phyloP scores from a whole-genome alignment of 148 eudicot genomes.

The Chenopodium berlandieri region DNA sequence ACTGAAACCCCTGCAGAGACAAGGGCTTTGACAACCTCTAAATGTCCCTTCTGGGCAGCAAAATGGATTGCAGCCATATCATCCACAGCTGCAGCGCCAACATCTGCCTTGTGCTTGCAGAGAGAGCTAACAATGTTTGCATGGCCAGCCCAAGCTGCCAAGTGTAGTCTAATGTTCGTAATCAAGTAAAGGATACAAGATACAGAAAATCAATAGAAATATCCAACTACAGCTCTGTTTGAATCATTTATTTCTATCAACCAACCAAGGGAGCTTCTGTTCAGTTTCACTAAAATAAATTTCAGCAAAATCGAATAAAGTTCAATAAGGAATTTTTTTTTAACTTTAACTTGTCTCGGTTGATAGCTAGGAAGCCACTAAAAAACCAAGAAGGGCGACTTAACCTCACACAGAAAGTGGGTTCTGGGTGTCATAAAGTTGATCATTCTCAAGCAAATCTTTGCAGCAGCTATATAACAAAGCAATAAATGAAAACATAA shows the following conservation, averaged over 20 bases:
- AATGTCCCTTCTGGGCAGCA: slow-evolving; percentile 91
- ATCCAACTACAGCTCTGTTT: not conserved
- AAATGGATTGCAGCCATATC: slow-evolving; percentile 97
- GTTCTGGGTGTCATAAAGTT: not conserved
- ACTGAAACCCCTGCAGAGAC: slow-evolving; percentile 64
- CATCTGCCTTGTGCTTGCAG: slow-evolving; percentile 88
- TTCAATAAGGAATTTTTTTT: not conserved
- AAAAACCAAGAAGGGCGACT: not conserved
- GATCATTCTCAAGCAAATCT: not conserved
- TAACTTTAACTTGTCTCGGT: not conserved
- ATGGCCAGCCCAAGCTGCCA: slow-evolving; percentile 99
- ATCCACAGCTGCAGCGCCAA: slow-evolving; percentile 95
- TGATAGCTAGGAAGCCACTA: not conserved
- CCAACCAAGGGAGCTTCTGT: too few species aligned
- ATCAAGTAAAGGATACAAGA: slow-evolving; percentile 40
- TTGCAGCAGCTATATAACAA: not conserved
- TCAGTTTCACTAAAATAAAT: too few species aligned
- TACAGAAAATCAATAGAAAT: not conserved
- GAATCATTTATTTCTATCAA: too few species aligned
- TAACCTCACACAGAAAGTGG: not conserved
- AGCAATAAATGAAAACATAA: too few species aligned
- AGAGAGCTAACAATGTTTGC: slow-evolving; percentile 62
- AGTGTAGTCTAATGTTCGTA: slow-evolving; percentile 63
- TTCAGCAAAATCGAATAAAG: not conserved
- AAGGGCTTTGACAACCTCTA: slow-evolving; percentile 70